phyloP scores from a whole-genome alignment of 2,329 filamentous ascomycete species.

The Celoporthe dispersa region DNA sequence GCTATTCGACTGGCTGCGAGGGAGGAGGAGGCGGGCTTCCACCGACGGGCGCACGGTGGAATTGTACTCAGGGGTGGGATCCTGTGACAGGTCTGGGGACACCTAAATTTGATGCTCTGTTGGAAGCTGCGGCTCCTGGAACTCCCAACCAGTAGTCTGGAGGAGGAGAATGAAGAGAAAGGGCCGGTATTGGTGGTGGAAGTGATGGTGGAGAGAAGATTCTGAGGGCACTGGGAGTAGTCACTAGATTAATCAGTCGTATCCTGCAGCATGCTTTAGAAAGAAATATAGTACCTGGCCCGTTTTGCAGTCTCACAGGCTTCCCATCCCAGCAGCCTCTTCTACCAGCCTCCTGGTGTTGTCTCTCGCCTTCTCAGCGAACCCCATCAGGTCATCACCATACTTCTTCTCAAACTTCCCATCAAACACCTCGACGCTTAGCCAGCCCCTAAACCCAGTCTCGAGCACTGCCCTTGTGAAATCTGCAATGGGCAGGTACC shows the following conservation, averaged over 20 bases:
- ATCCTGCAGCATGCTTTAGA: neutral
- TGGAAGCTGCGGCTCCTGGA: conserved; percentile 24
- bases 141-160: conserved; percentile 17
- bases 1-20: conserved; percentile 28
- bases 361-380: conserved; percentile 34
- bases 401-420: conserved; percentile 39
- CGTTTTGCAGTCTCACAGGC: neutral
- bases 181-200: neutral
- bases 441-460: conserved; percentile 55
- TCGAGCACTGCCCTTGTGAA: conserved; percentile 67
- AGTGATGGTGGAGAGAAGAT: no score
- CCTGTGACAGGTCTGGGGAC: conserved; percentile 29
- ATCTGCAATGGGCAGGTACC: conserved; percentile 70
- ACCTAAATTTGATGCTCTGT: conserved; percentile 23
- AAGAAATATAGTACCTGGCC: neutral
- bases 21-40: conserved; percentile 17
- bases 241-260: neutral
- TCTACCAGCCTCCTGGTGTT: conserved; percentile 14
- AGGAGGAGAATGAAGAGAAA: neutral
- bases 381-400: conserved; percentile 36
- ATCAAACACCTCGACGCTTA: conserved; percentile 40
- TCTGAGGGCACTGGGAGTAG: neutral
- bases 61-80: conserved; percentile 49
- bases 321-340: conserved; percentile 19
- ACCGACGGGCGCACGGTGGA: conserved; percentile 20